phyloP scores from a whole-genome alignment of 2,329 filamentous ascomycete genomes.

The Phyllosticta capitalensis region DNA sequence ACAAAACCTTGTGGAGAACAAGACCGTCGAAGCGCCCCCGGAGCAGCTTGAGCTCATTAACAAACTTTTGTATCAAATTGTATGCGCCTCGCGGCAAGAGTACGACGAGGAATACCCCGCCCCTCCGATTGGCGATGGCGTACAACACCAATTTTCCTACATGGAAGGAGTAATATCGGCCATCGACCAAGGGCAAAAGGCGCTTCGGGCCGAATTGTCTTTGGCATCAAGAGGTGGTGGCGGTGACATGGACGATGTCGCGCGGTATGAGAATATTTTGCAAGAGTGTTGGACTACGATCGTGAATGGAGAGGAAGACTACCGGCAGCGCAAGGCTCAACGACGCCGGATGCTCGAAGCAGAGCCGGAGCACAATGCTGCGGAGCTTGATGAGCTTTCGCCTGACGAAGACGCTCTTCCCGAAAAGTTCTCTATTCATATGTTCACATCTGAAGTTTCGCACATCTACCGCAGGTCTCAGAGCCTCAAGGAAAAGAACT shows the following conservation, averaged over 20 bases:
- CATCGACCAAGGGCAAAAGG: slow-evolving; percentile 18
- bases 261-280: slow-evolving; percentile 14
- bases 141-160: slow-evolving; percentile 60
- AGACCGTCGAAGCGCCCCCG: slow-evolving; percentile 29
- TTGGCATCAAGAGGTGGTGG: not conserved
- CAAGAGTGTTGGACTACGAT: slow-evolving; percentile 45
- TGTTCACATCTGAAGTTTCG: slow-evolving; percentile 70
- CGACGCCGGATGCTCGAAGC: slow-evolving; percentile 33
- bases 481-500: slow-evolving; percentile 75
- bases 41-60: slow-evolving; percentile 43
- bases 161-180: slow-evolving; percentile 52
- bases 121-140: slow-evolving; percentile 47
- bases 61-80: slow-evolving; percentile 46
- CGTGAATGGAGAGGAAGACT: slow-evolving; percentile 31
- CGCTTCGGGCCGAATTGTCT: not conserved
- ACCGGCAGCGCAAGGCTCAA: slow-evolving; percentile 29
- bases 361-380: slow-evolving; percentile 39
- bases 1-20: slow-evolving; percentile 12
- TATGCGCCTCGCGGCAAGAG: slow-evolving; percentile 40
- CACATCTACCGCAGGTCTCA: slow-evolving; percentile 70
- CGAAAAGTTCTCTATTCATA: slow-evolving; percentile 61
- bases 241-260: slow-evolving; percentile 14
- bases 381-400: slow-evolving; percentile 52
- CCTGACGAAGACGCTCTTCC: slow-evolving; percentile 51
- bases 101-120: slow-evolving; percentile 31